Conservation (phyloP, 2,329 filamentous ascomycete genomes). For the Epichloe amarillans region DNA sequence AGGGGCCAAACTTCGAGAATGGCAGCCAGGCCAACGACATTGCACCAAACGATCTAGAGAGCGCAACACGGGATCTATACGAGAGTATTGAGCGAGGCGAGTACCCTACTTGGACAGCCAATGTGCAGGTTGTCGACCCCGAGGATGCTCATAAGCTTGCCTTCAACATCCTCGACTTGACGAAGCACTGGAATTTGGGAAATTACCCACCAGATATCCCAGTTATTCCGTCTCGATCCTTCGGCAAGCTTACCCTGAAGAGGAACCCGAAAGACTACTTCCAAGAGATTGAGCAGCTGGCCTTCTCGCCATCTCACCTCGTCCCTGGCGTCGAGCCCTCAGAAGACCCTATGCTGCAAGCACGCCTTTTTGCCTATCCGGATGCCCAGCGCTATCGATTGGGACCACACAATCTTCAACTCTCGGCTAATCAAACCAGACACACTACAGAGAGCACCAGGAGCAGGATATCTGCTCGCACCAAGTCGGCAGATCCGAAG, state of each 20-base stretch:
- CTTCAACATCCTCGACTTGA: conserved; percentile 56
- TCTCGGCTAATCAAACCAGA: not conserved
- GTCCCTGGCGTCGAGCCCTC: conserved; percentile 50
- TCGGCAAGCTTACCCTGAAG: conserved; percentile 52
- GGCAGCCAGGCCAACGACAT: conserved; percentile 42
- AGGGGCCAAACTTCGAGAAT: conserved; percentile 47
- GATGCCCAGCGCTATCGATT: conserved; percentile 51
- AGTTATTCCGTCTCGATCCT: conserved; percentile 40
- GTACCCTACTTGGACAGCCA: conserved; percentile 49
- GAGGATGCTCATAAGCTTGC: conserved; percentile 46
- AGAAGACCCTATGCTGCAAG: conserved; percentile 49
- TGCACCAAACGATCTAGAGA: conserved; percentile 46
- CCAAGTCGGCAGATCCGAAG: not conserved
- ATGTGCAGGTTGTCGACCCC: conserved; percentile 49
- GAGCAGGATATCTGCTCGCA: not conserved
- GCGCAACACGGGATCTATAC: conserved; percentile 49
- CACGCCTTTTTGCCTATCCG: conserved; percentile 46
- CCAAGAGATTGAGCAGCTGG: conserved; percentile 53
- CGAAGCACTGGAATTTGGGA: conserved; percentile 54
- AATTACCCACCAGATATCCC: conserved; percentile 17
- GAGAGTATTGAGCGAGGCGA: conserved; percentile 48
- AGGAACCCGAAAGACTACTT: conserved; percentile 56
- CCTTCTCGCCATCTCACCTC: conserved; percentile 51
- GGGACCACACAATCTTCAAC: not conserved
- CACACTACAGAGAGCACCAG: not conserved